These are phyloP conservation scores for Komagataea norvegica DNA, from an alignment of 1,139 yeast genomes.

Conservation along the genomic window DNA sequence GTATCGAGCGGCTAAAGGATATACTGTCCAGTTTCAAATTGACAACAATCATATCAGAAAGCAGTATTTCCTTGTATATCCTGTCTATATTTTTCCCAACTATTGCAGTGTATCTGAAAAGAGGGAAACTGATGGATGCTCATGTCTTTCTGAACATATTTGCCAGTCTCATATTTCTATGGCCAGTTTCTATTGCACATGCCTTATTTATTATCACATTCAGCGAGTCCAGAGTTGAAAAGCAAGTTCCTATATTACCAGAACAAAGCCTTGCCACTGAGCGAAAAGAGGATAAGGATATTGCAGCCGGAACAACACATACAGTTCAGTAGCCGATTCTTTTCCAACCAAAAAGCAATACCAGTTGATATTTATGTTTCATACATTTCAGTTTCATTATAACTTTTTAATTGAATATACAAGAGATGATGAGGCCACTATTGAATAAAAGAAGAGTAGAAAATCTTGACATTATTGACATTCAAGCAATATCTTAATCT, in stretches of 20 bases:
- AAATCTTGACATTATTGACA: conserved; percentile 28
- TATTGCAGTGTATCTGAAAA: neutral
- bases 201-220: neutral
- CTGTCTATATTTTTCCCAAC: neutral
- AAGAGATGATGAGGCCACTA: conserved; percentile 5
- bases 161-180: neutral
- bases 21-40: neutral
- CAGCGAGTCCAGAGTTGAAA: too few species aligned
- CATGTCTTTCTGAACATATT: neutral
- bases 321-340: too few species aligned
- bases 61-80: neutral
- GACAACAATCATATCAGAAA: neutral
- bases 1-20: neutral
- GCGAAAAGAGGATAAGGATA: too few species aligned
- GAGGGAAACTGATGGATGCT: neutral
- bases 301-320: too few species aligned
- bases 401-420: too few species aligned
- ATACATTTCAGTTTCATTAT: too few species aligned
- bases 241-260: too few species aligned
- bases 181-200: neutral
- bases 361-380: too few species aligned
- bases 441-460: conserved; percentile 28
- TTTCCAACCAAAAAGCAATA: too few species aligned
- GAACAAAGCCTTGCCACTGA: too few species aligned
- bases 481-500: conserved; percentile 23